Percentiles rank a stretch among this genome's conserved stretches.
These are phyloP conservation scores for Cladosporium cucumerinum DNA, from an alignment of 2,329 filamentous ascomycete species.

Conservation along the genomic window DNA sequence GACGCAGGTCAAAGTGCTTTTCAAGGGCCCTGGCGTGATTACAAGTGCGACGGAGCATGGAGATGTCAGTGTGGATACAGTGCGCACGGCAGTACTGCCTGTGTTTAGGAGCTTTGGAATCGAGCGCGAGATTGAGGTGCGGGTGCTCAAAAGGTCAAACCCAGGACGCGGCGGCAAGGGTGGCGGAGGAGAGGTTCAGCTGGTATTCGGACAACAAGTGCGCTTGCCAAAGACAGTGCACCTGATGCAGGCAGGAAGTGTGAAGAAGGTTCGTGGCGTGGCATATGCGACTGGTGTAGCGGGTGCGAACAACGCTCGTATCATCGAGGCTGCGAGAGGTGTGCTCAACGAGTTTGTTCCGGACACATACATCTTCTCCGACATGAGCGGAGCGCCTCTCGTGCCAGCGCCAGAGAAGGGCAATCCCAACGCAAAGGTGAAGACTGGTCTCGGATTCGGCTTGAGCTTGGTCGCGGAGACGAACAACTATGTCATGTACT, in stretches of 20 bases:
- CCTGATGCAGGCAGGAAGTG: constrained; percentile 74
- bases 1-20: constrained; percentile 81
- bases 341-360: constrained; percentile 80
- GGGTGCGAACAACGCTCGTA: constrained; percentile 86
- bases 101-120: constrained; percentile 90
- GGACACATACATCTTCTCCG: constrained; percentile 85
- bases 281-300: constrained; percentile 91
- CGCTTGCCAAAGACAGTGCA: constrained; percentile 92
- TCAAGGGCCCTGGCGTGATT: constrained; percentile 88
- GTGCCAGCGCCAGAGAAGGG: constrained; percentile 68
- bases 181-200: constrained; percentile 87
- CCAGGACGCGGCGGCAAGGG: constrained; percentile 70
- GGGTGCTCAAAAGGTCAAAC: constrained; percentile 76
- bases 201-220: constrained; percentile 90
- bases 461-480: constrained; percentile 88
- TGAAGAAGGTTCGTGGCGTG: constrained; percentile 87
- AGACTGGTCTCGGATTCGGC: constrained; percentile 85
- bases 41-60: constrained; percentile 79
- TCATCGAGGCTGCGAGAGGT: constrained; percentile 87
- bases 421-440: constrained; percentile 50
- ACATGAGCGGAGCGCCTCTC: constrained; percentile 59
- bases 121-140: constrained; percentile 76
- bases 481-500: constrained; percentile 81
- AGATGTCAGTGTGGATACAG: constrained; percentile 87
- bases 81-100: constrained; percentile 87